Conservation (phyloP, 352 stramenopile genomes). For the Pythium monospermum region DNA sequence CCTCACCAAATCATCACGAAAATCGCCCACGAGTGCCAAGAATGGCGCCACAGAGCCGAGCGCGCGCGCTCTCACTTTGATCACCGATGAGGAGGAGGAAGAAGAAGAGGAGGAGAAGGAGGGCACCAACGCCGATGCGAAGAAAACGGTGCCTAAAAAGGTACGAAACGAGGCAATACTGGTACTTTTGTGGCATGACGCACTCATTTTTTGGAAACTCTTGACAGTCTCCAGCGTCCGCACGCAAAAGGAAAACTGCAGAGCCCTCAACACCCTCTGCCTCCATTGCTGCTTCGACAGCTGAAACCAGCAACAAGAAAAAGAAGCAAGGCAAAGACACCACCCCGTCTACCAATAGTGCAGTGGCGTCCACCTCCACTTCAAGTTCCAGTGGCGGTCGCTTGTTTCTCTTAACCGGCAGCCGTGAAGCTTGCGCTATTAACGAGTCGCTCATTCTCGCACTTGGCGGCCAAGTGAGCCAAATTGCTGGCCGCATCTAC, state of each 20-base stretch:
- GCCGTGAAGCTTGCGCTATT: slow-evolving; percentile 58
- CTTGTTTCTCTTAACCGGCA: slow-evolving; percentile 73
- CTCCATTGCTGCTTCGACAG: too few relatives aligned
- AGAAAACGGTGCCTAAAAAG: slow-evolving; percentile 1
- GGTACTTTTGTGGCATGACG: too few relatives aligned
- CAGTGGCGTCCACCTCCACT: slow-evolving; percentile 5
- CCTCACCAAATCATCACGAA: too few relatives aligned
- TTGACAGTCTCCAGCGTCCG: too few relatives aligned
- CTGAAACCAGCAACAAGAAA: neutral
- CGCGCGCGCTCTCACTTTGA: too few relatives aligned
- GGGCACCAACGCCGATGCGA: neutral
- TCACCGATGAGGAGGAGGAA: too few relatives aligned
- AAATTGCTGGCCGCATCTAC: slow-evolving; percentile 56
- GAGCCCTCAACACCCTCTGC: too few relatives aligned
- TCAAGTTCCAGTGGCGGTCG: slow-evolving; percentile 19
- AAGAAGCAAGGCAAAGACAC: neutral
- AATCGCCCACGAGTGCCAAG: neutral
- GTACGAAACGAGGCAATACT: too few relatives aligned
- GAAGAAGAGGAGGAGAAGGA: too few relatives aligned
- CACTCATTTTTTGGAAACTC: too few relatives aligned
- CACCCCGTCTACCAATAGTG: slow-evolving; percentile 4
- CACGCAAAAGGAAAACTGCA: too few relatives aligned
- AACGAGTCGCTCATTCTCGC: slow-evolving; percentile 75
- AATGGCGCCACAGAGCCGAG: too few relatives aligned
- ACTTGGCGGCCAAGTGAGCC: slow-evolving; percentile 56